These are phyloP conservation scores for Candida maesae DNA, from an alignment of 805 yeast genomes.

Conservation along the genomic window DNA sequence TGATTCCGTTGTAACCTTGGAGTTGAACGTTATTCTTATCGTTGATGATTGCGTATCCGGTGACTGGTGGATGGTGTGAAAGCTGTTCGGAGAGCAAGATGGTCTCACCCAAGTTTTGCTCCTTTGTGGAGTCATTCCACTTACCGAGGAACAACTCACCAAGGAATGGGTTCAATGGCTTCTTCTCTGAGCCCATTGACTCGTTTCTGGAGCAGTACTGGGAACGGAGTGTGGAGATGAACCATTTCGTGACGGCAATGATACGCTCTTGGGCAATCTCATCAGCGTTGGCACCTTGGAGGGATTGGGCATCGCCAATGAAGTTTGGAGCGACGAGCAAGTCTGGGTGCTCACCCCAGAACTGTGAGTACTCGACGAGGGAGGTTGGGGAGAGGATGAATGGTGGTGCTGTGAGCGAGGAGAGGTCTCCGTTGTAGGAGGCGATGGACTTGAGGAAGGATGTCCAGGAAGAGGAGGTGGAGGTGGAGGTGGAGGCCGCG, in stretches of 20 bases:
- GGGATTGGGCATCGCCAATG: constrained; percentile 33
- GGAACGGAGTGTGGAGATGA: constrained; percentile 83
- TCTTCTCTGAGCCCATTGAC: constrained; percentile 91
- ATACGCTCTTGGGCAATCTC: constrained; percentile 60
- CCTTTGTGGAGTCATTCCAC: constrained; percentile 58
- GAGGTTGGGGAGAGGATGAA: constrained; percentile 91
- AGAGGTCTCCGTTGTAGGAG: constrained; percentile 88
- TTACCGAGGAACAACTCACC: constrained; percentile 93
- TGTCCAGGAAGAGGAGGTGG: constrained; percentile 70
- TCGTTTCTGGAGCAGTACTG: constrained; percentile 94
- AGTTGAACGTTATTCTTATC: constrained; percentile 62
- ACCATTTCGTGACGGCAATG: constrained; percentile 86
- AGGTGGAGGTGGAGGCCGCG: constrained; percentile 43
- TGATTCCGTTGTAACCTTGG: constrained; percentile 89
- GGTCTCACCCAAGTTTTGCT: constrained; percentile 66
- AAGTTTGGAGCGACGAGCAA: constrained; percentile 70
- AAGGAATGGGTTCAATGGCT: constrained; percentile 92
- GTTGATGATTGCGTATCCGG: constrained; percentile 84
- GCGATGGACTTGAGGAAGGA: constrained; percentile 88
- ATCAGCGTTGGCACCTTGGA: constrained; percentile 25
- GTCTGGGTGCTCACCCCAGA: constrained; percentile 94
- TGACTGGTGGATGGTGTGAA: constrained; percentile 95
- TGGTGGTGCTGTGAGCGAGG: constrained; percentile 95
- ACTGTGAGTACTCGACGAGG: constrained; percentile 85
- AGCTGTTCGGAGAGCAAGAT: constrained; percentile 86